Evolutionary conservation across 108 stramenopile species (phyloP).

Genomic region (Ochromonas danica): DNA sequence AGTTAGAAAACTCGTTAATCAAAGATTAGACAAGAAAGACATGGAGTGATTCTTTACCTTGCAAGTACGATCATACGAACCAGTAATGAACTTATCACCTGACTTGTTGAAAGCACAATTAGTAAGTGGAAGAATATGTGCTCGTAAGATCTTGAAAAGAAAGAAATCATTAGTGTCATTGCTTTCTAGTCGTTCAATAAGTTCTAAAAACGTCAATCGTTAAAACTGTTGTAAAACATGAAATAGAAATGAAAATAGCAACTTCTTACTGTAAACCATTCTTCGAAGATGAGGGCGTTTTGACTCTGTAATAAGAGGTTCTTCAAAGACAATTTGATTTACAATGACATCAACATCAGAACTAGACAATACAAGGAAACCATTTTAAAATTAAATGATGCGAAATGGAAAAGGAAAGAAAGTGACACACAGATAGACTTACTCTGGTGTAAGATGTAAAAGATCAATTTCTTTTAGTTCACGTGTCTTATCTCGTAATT

Average conservation of each 20-base stretch:
- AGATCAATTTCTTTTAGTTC: constrained; percentile 68
- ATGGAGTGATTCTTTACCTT: too few species aligned
- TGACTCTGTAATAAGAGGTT: constrained; percentile 59
- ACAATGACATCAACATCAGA: constrained; percentile 49
- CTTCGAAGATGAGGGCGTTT: constrained; percentile 62
- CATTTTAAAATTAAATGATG: background rate
- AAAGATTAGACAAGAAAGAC: too few species aligned
- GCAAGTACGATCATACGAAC: constrained; percentile 66
- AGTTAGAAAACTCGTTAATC: too few species aligned
- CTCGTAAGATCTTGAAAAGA: constrained; percentile 65
- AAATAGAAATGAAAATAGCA: background rate
- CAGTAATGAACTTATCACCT: constrained; percentile 69
- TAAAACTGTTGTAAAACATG: background rate
- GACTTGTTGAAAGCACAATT: constrained; percentile 71
- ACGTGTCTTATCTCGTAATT: constrained; percentile 57
- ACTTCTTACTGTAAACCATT: constrained; percentile 53
- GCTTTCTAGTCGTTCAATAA: constrained; percentile 60
- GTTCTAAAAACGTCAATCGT: constrained; percentile 6
- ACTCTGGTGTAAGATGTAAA: constrained; percentile 62
- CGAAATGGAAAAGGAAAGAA: background rate
- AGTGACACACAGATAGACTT: too few species aligned
- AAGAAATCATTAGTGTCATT: constrained; percentile 61
- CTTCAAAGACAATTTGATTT: constrained; percentile 65
- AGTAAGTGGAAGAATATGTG: constrained; percentile 67
- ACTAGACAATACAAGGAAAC: background rate